Conservation (phyloP, 1,139 yeast species). For the Suhomyces taliae region DNA sequence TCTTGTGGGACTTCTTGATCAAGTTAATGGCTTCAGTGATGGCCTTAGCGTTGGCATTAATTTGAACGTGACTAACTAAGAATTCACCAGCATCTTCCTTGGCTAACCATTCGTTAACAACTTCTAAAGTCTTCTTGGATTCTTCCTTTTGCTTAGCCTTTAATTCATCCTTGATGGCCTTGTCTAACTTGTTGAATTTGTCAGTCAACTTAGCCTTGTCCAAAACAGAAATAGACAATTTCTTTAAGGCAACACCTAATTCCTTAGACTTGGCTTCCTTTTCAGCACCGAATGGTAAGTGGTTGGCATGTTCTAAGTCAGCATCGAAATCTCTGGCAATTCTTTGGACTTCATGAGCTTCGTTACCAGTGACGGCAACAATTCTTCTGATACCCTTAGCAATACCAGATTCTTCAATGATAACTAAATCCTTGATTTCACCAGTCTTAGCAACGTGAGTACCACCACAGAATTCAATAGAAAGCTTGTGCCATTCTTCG, state of each 20-base stretch:
- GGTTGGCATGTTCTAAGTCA: slow-evolving; percentile 57
- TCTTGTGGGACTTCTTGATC: slow-evolving; percentile 75
- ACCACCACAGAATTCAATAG: slow-evolving; percentile 98
- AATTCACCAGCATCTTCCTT: slow-evolving; percentile 42
- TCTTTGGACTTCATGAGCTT: slow-evolving; percentile 87
- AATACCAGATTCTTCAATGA: slow-evolving; percentile 93
- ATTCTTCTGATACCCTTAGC: slow-evolving; percentile 98
- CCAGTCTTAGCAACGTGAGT: slow-evolving; percentile 92
- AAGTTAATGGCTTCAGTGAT: slow-evolving; percentile 88
- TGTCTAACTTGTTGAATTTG: slow-evolving; percentile 76
- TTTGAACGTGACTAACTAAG: slow-evolving; percentile 66
- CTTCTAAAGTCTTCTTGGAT: slow-evolving; percentile 74
- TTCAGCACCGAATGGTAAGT: slow-evolving; percentile 59
- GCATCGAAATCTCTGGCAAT: slow-evolving; percentile 70
- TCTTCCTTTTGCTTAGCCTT: slow-evolving; percentile 89
- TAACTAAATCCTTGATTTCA: slow-evolving; percentile 86
- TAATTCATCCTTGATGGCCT: slow-evolving; percentile 81
- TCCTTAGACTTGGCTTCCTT: slow-evolving; percentile 83
- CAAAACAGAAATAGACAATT: slow-evolving; percentile 77
- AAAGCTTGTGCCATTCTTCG: slow-evolving; percentile 70
- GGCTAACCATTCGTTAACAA: slow-evolving; percentile 70
- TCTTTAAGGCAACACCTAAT: slow-evolving; percentile 79
- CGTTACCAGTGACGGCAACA: slow-evolving; percentile 92
- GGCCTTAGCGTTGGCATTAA: slow-evolving; percentile 88
- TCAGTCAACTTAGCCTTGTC: slow-evolving; percentile 75